Base-by-base conservation (phyloP, 306 rosid genomes). In the Abrus precatorius region DNA sequence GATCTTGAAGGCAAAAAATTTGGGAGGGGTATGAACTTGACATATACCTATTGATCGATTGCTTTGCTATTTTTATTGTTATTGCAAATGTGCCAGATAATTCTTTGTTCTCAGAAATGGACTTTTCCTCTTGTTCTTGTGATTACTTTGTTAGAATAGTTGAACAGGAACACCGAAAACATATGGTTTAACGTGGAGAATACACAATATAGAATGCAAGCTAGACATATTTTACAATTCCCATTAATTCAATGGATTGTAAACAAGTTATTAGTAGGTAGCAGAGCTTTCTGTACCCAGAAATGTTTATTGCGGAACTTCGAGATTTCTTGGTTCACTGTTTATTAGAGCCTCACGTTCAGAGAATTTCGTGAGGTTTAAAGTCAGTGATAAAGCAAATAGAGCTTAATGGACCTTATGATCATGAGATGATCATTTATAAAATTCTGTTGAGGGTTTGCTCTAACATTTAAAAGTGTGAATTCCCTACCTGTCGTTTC, bases 351-450 rank as follows among this genome's bases (percentile, higher is more conserved):
- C 85, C 72, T 74, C 80, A 48, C 69, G 78, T 45, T 56, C 62
- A 4, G 74, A 84, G 84, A 74, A 33, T 87, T 20, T 68, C 64
- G 73, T 69, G 85, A 74, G 90, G 90, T 77, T 84, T 87, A 84
- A 77, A 60, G 44, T 54, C 90, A 69, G 90, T 87, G 90, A 87
- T 81, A 87, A 64, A 87, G 7, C 59, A 78, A 74, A 84, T 44
- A 6, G 90, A 87, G 87, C 84, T 77, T 48, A 54, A 36, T 65
- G 60, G 81, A 72, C 52, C 38, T 66, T 72, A 32, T 86, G 90
- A 84, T 77, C 82, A 74, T 43, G 69, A 84, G 84, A 44, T 68
- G 76, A 60, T 77, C 73, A 55, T 73, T 73, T 12, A 64, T 60
- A 48, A 76, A 76, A n/a, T 5, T 55, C 76, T 38, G 68, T 32